Evolutionary conservation across 176 grass and related monocot species (phyloP), one percentile per base, ranked within the genome.

Genomic region (Cenchrus americanus): DNA sequence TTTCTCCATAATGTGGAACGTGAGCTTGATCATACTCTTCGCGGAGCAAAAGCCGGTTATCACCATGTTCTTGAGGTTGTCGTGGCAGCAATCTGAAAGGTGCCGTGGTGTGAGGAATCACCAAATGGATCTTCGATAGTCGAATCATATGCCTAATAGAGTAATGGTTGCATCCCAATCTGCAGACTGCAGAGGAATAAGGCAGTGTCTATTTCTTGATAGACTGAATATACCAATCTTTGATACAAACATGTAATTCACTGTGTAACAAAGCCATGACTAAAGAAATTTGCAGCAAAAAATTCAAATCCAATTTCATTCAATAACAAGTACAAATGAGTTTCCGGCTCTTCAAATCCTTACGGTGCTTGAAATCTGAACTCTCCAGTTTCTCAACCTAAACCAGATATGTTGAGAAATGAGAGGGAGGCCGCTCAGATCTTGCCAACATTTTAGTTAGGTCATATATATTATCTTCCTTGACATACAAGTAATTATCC

Each of bases 41-140:
- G 75, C 59, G 3, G 76, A 79, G 43, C 76, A 79, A 65, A 77
- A 79, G 42, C 61, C 76, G 12, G 76, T 65, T 32, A 66, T 65
- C 43, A 65, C 65, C 24, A 79, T 44, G 11, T 32, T 79, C 55
- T 77, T 77, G 13, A 77, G 75, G 40, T 26, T 77, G 19, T 77
- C 75, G 23, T 77, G 40, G 57, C 1, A 62, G 75, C 55, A 17
- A 17, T 79, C 60, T 49, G 44, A 66, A 49, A 65, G 4, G 22
- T 6, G 4, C 10, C 4, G 14, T n/a, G 6, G 42, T 37, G 60
- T 12, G 15, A 63, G 60, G 37, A 63, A 51, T 34, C 44, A 13
- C 15, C 44, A 34, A 51, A 15, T 2, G 43, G 18, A 79, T 48
- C 60, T 19, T 66, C 61, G 7, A 79, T 8, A 34, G 50, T 65